A percentile compares a stretch with the other conserved stretches of the same genome.
phyloP scores from a whole-genome alignment of 768 basidiomycete species.

The Termitomyces eurrhizus region DNA sequence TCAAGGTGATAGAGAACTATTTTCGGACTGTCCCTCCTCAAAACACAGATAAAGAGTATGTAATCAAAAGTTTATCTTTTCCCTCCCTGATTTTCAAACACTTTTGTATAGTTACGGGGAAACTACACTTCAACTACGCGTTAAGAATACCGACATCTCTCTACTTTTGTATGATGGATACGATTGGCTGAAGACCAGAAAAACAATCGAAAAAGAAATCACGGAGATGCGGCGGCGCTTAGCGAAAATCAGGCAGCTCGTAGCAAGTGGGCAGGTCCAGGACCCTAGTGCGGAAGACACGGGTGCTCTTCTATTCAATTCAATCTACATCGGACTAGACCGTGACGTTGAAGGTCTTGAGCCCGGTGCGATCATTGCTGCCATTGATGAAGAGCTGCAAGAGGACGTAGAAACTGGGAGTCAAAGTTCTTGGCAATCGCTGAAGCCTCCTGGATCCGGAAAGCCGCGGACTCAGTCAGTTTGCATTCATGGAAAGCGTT shows the following conservation, averaged over 20 bases:
- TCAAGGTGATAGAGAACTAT: constrained; percentile 72
- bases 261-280: constrained; percentile 85
- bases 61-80: background rate
- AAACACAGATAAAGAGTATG: constrained; percentile 43
- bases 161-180: constrained; percentile 90
- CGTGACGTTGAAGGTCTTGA: constrained; percentile 73
- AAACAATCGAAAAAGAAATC: constrained; percentile 81
- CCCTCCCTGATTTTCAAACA: background rate
- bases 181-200: constrained; percentile 87
- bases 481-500: constrained; percentile 51
- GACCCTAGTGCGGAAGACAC: constrained; percentile 73
- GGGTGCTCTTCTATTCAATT: constrained; percentile 84
- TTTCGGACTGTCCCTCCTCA: constrained; percentile 66
- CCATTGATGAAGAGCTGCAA: constrained; percentile 88
- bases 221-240: constrained; percentile 84
- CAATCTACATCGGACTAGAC: constrained; percentile 88
- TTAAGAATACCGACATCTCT: constrained; percentile 59
- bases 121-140: constrained; percentile 47
- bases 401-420: constrained; percentile 71
- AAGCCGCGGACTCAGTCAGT: constrained; percentile 36
- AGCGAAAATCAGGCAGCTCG: constrained; percentile 86
- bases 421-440: constrained; percentile 88
- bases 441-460: constrained; percentile 48
- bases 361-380: constrained; percentile 74
- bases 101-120: constrained; percentile 34